A percentile compares a stretch with the other conserved stretches of the same genome.
These are phyloP conservation scores for Aspergillus funiculosus DNA, from an alignment of 495 filamentous ascomycete species.

Conservation along the genomic window DNA sequence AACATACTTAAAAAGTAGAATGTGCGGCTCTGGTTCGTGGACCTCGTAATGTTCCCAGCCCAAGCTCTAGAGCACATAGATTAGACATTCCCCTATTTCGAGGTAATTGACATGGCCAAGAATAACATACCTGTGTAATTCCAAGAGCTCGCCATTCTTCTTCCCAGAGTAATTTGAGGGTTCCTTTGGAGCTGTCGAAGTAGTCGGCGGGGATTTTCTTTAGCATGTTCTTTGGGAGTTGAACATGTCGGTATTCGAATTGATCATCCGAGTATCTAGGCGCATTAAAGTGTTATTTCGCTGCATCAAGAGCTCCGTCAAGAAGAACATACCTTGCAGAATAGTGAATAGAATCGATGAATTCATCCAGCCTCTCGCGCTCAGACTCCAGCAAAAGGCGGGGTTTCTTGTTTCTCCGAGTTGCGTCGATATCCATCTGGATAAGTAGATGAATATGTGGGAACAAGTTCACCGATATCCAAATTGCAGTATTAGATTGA, in stretches of 20 bases:
- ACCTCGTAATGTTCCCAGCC: constrained; percentile 99
- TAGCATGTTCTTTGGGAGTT: constrained; percentile 95
- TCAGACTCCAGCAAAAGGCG: constrained; percentile 76
- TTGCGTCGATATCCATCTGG: constrained; percentile 67
- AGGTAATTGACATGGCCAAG: constrained; percentile 18
- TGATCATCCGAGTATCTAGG: constrained; percentile 79
- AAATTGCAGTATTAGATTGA: neutral
- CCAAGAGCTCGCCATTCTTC: constrained; percentile 96
- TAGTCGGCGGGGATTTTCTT: constrained; percentile 95
- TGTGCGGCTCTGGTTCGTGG: constrained; percentile 96
- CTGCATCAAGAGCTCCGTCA: neutral
- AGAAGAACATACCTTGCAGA: constrained; percentile 63
- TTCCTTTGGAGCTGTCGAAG: constrained; percentile 83
- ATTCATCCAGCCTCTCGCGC: constrained; percentile 79
- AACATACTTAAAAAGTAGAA: constrained; percentile 93
- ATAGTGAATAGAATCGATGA: constrained; percentile 88
- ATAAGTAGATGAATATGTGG: constrained; percentile 2
- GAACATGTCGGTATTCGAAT: constrained; percentile 92
- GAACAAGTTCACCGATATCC: neutral
- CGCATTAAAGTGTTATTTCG: neutral
- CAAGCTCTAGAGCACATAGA: constrained; percentile 58
- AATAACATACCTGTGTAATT: constrained; percentile 75
- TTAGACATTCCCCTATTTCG: constrained; percentile 7
- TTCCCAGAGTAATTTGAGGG: constrained; percentile 93
- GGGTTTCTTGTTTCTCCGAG: constrained; percentile 76